phyloP scores from a whole-genome alignment of 2,329 filamentous ascomycete genomes.

The Alternaria hordeiaustralica region DNA sequence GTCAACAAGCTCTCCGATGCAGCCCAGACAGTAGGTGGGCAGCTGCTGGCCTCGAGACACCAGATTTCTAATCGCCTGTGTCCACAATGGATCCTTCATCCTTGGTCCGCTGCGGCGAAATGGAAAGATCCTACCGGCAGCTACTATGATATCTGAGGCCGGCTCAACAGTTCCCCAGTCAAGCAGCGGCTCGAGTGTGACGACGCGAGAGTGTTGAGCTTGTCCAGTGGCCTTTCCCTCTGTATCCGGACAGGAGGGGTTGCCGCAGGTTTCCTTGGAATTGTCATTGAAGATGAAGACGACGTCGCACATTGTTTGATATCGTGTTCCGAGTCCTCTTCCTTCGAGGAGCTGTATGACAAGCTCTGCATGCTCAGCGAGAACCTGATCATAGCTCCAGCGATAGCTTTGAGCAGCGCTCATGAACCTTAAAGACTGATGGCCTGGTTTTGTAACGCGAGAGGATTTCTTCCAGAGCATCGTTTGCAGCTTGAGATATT shows the following conservation, averaged over 20 bases:
- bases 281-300: conserved; percentile 8
- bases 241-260: neutral
- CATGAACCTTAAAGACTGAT: neutral
- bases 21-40: conserved; percentile 16
- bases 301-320: neutral
- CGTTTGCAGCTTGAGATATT: conserved; percentile 11
- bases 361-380: conserved; percentile 3
- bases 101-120: conserved; percentile 17
- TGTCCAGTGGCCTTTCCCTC: neutral
- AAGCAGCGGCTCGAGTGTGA: conserved; percentile 17
- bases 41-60: neutral
- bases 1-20: conserved; percentile 16
- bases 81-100: conserved; percentile 16
- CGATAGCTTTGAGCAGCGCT: neutral
- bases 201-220: neutral
- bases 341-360: conserved; percentile 1
- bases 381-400: neutral
- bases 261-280: neutral
- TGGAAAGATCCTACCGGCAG: conserved; percentile 4
- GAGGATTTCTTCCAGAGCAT: conserved; percentile 12
- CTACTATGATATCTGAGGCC: neutral
- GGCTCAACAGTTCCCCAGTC: conserved; percentile 16
- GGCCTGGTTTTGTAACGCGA: neutral
- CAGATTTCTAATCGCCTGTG: neutral
- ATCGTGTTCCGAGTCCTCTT: neutral